Evolutionary conservation across 139 green algal species (phyloP).

Genomic region (Nannochloris sp.): DNA sequence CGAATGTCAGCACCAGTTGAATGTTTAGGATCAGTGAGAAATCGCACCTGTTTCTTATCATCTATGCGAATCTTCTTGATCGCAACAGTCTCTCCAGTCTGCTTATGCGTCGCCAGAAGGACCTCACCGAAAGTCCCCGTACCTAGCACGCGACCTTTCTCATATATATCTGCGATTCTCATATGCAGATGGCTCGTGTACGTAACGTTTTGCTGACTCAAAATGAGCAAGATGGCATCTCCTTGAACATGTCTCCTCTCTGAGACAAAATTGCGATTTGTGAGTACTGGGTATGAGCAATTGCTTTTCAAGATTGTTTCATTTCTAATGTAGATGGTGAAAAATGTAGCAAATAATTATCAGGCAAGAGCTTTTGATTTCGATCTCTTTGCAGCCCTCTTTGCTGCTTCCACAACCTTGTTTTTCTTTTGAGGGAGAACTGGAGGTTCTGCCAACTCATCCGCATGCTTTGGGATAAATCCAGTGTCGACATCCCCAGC

Average conservation of each 20-base stretch:
- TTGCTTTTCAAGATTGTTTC: no score
- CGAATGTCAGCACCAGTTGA: no score
- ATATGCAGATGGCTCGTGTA: neutral
- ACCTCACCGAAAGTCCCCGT: conserved; percentile 71
- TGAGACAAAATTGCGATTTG: no score
- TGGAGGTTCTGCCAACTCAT: conserved; percentile 50
- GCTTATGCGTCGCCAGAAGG: conserved; percentile 62
- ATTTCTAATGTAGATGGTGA: no score
- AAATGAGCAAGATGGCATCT: no score
- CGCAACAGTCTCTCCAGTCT: conserved; percentile 77
- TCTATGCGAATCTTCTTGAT: conserved; percentile 80
- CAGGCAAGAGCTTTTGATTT: neutral
- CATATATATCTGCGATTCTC: conserved; percentile 43
- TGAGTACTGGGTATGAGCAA: no score
- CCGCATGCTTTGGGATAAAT: conserved; percentile 83
- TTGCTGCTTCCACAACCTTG: conserved; percentile 11
- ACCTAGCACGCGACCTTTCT: conserved; percentile 59
- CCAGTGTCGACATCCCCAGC: conserved; percentile 47
- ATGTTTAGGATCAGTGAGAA: no score
- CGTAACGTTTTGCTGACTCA: no score
- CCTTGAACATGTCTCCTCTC: no score
- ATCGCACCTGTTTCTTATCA: conserved; percentile 22
- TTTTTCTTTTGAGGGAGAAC: conserved; percentile 19
- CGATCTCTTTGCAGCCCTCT: conserved; percentile 11
- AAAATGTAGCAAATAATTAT: neutral